Percentiles rank a stretch among this genome's conserved stretches.
Conservation (phyloP, 208 protist genomes). For the Acanthamoeba divionensis region DNA sequence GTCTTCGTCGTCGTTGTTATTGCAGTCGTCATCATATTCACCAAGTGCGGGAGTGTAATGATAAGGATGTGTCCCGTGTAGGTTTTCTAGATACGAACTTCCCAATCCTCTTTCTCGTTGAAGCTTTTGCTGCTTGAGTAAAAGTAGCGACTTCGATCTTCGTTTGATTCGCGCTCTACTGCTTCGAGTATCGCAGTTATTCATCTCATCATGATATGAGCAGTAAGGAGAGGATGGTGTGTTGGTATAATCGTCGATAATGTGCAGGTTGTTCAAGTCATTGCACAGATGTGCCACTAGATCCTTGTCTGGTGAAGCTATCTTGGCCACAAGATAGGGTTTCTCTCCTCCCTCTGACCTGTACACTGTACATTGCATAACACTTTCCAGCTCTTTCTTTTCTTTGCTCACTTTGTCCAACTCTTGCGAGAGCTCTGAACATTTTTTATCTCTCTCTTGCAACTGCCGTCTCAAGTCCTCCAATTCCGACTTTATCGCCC, state of each 20-base stretch:
- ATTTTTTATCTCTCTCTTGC: conserved; percentile 7
- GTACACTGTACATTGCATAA: conserved; percentile 56
- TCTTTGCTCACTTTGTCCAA: background rate
- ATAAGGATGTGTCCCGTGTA: too few species aligned
- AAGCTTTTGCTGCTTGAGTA: background rate
- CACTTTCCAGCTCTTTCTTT: conserved; percentile 32
- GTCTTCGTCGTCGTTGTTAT: too few species aligned
- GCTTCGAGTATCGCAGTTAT: background rate
- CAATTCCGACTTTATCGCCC: too few species aligned
- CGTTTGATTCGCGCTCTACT: conserved; percentile 29
- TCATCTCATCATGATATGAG: background rate
- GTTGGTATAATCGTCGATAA: conserved; percentile 54
- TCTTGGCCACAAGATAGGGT: conserved; percentile 47
- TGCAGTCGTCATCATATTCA: too few species aligned
- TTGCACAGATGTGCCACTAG: conserved; percentile 49
- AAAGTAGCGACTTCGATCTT: background rate
- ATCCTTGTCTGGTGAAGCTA: conserved; percentile 23
- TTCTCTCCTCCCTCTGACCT: conserved; percentile 42
- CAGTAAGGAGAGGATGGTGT: background rate
- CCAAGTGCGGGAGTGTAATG: too few species aligned
- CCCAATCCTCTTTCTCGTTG: background rate
- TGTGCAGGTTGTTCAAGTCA: conserved; percentile 44
- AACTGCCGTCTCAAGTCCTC: background rate
- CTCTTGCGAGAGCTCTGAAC: background rate
- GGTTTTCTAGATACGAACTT: too few species aligned